Percentiles rank a stretch among this genome's conserved stretches.
Evolutionary conservation across 2,329 filamentous ascomycete genomes (phyloP).

Genomic region (Aspergillus oerlinghausenensis): DNA sequence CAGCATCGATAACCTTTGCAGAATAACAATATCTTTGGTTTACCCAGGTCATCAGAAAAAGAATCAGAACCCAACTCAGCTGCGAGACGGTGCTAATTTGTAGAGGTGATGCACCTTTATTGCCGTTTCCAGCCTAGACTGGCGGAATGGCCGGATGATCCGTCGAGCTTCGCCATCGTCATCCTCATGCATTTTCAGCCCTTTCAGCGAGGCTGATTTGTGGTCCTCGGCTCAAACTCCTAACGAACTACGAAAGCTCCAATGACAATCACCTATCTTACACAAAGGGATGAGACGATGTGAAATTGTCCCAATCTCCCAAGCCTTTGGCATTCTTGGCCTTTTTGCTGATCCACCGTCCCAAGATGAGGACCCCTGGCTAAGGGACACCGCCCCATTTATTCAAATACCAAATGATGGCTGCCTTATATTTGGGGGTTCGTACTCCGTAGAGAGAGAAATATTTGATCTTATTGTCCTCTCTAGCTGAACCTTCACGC

Average conservation of each 20-base stretch:
- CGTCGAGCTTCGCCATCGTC: neutral
- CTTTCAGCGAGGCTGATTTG: neutral
- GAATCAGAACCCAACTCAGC: neutral
- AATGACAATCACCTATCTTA: neutral
- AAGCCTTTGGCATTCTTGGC: neutral
- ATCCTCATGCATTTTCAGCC: neutral
- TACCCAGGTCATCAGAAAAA: neutral
- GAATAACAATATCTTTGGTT: neutral
- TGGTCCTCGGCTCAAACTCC: neutral
- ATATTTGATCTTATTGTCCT: neutral
- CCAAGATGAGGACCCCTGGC: neutral
- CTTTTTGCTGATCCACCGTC: neutral
- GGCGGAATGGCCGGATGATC: neutral
- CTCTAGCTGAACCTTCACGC: neutral
- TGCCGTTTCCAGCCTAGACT: neutral
- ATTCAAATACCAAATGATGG: neutral
- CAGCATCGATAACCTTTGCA: neutral
- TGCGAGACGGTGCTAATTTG: neutral
- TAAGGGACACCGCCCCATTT: neutral
- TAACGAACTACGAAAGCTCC: neutral
- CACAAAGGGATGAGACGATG: neutral
- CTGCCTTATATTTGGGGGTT: neutral
- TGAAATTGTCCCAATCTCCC: neutral
- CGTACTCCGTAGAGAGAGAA: neutral
- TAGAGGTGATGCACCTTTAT: neutral